A percentile compares a stretch with the other conserved stretches of the same genome.
Conservation (phyloP, 1,139 yeast genomes). For the Hyphopichia pseudoburtonii region DNA sequence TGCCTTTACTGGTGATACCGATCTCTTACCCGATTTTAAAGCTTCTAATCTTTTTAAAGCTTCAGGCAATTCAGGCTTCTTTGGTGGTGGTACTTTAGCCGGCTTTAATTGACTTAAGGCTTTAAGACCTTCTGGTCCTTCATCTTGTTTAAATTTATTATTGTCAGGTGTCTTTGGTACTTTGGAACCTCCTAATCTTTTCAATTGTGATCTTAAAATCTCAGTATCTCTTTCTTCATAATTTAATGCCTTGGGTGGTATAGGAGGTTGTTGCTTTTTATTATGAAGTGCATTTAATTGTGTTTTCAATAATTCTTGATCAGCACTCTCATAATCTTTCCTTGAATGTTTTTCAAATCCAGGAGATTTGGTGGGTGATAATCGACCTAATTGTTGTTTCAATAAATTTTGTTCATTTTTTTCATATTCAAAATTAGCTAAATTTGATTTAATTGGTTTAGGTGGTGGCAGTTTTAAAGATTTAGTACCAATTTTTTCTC, state of each 20-base stretch:
- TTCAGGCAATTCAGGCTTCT: constrained; percentile 4
- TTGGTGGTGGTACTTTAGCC: constrained; percentile 7
- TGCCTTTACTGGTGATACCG: not conserved
- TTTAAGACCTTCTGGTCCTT: constrained; percentile 15
- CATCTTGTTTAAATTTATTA: constrained; percentile 8
- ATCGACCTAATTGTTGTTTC: constrained; percentile 3
- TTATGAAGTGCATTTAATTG: constrained; percentile 2
- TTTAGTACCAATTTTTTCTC: not conserved
- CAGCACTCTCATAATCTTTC: constrained; percentile 2
- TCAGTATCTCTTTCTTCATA: constrained; percentile 25
- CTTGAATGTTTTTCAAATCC: not conserved
- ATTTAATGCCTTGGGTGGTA: constrained; percentile 11
- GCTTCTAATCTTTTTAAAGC: constrained; percentile 4
- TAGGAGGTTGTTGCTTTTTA: not conserved
- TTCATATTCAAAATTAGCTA: not conserved
- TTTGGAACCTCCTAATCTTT: constrained; percentile 15
- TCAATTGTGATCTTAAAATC: constrained; percentile 23
- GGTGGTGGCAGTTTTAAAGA: constrained; percentile 7
- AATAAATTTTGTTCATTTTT: constrained; percentile 2
- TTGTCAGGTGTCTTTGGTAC: constrained; percentile 8
- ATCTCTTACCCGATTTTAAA: constrained; percentile 2
- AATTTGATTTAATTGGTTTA: constrained; percentile 7
- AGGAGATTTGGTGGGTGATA: constrained; percentile 5
- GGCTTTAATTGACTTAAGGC: constrained; percentile 18
- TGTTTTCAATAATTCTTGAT: constrained; percentile 2